phyloP scores from a whole-genome alignment of 371 early-diverging fungal species.

The Parasitella parasitica region DNA sequence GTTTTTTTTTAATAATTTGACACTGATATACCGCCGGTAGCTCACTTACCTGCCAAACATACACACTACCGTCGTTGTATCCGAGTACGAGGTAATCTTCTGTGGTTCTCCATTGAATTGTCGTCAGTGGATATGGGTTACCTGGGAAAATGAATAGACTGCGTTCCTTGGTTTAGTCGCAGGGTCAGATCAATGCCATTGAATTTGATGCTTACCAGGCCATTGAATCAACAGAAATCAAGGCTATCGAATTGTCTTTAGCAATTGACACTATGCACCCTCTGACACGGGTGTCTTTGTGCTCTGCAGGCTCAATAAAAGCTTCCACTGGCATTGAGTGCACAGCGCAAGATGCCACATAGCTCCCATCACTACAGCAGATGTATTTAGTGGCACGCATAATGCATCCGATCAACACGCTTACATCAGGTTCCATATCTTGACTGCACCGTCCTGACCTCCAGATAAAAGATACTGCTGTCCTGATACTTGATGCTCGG shows the following conservation, averaged over 20 bases:
- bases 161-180: background rate
- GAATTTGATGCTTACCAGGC: conserved; percentile 51
- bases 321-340: conserved; percentile 59
- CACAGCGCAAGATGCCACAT: conserved; percentile 66
- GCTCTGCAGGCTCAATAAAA: conserved; percentile 66
- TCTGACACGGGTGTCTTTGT: conserved; percentile 55
- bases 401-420: background rate
- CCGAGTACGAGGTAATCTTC: conserved; percentile 72
- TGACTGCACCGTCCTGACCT: conserved; percentile 68
- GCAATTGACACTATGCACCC: conserved; percentile 68
- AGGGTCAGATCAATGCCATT: background rate
- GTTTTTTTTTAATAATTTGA: background rate
- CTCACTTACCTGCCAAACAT: conserved; percentile 74
- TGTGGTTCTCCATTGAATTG: conserved; percentile 69
- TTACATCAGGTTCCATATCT: conserved; percentile 79
- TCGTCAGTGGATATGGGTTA: conserved; percentile 49
- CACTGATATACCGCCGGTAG: too few species aligned
- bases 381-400: background rate
- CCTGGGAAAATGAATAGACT: conserved; percentile 65
- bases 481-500: conserved; percentile 45
- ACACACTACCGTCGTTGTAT: conserved; percentile 62
- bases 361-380: conserved; percentile 52
- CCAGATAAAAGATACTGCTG: conserved; percentile 63
- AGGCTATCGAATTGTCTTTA: conserved; percentile 65
- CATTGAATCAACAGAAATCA: conserved; percentile 77